Conservation (phyloP, 2,329 filamentous ascomycete genomes). For the Botrytis porri region DNA sequence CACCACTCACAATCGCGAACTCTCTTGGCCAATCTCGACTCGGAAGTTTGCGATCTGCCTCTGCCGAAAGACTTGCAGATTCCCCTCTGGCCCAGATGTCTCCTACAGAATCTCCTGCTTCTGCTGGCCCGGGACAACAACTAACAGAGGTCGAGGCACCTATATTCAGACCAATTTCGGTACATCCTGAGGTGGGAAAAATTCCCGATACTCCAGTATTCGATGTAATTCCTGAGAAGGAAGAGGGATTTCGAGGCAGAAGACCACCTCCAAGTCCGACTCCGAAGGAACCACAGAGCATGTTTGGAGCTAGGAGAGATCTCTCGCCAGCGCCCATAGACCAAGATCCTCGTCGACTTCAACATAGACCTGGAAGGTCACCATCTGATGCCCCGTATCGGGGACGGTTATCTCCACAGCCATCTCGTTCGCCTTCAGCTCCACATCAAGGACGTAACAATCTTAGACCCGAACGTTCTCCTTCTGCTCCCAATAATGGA, state of each 20-base stretch:
- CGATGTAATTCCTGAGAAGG: slow-evolving; percentile 29
- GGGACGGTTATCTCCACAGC: slow-evolving; percentile 6
- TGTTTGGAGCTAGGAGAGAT: slow-evolving; percentile 55
- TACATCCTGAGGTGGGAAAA: slow-evolving; percentile 69
- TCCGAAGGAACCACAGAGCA: slow-evolving; percentile 21
- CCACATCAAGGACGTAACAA: slow-evolving; percentile 2
- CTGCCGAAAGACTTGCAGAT: slow-evolving; percentile 50
- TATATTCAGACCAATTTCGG: slow-evolving; percentile 62
- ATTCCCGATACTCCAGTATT: slow-evolving; percentile 24
- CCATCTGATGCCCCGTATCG: slow-evolving; percentile 15
- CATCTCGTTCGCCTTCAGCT: slow-evolving; percentile 15
- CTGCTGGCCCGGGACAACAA: slow-evolving; percentile 41
- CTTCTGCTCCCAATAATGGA: slow-evolving; percentile 10
- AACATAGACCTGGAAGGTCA: slow-evolving; percentile 5
- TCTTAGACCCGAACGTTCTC: slow-evolving; percentile 10
- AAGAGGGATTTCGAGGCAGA: slow-evolving; percentile 1
- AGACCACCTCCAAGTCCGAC: background rate
- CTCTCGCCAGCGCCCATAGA: slow-evolving; percentile 49
- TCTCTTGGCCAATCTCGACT: slow-evolving; percentile 76
- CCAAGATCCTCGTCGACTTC: background rate
- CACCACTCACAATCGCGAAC: slow-evolving; percentile 77
- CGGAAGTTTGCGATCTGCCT: slow-evolving; percentile 76
- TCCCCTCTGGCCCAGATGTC: slow-evolving; percentile 21
- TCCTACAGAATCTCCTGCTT: slow-evolving; percentile 35
- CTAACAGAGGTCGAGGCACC: slow-evolving; percentile 54